Percentiles rank a stretch among this genome's conserved stretches.
Evolutionary conservation across 108 stramenopile genomes (phyloP).

Genomic region (Fragilaria crotonensis): DNA sequence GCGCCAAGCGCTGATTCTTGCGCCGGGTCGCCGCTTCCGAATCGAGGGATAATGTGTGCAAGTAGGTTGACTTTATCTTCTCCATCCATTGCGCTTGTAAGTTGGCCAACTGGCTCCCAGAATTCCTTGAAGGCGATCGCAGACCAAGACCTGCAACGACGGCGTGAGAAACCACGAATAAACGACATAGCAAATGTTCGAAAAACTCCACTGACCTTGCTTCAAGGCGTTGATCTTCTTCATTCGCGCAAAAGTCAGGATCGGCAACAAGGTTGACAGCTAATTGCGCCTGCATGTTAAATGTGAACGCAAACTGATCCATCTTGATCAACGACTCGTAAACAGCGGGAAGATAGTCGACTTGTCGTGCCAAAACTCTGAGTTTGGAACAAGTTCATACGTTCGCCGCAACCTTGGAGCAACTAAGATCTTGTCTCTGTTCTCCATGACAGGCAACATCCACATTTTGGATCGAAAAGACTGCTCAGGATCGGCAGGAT

Average conservation of each 20-base stretch:
- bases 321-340: conserved; percentile 81
- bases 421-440: conserved; percentile 75
- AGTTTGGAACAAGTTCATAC: conserved; percentile 20
- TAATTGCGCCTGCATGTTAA: conserved; percentile 83
- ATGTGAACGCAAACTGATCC: conserved; percentile 85
- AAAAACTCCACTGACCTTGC: conserved; percentile 49
- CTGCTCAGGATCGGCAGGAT: conserved; percentile 54
- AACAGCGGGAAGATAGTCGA: conserved; percentile 59
- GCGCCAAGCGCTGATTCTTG: conserved; percentile 62
- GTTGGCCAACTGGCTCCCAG: conserved; percentile 81
- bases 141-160: conserved; percentile 65
- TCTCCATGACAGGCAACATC: conserved; percentile 76
- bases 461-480: conserved; percentile 73
- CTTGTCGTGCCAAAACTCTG: conserved; percentile 32
- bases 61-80: conserved; percentile 86
- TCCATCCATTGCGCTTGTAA: conserved; percentile 69
- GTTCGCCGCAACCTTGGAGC: conserved; percentile 64
- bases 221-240: conserved; percentile 74
- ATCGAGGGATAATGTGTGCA: conserved; percentile 76
- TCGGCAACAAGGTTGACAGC: conserved; percentile 73
- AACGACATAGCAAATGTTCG: neutral
- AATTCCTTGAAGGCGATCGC: conserved; percentile 66
- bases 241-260: conserved; percentile 67
- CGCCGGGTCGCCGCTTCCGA: conserved; percentile 56
- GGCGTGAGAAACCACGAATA: neutral